Evolutionary conservation across 306 rosid genomes (phyloP).

Genomic region (Nissolia schottii): DNA sequence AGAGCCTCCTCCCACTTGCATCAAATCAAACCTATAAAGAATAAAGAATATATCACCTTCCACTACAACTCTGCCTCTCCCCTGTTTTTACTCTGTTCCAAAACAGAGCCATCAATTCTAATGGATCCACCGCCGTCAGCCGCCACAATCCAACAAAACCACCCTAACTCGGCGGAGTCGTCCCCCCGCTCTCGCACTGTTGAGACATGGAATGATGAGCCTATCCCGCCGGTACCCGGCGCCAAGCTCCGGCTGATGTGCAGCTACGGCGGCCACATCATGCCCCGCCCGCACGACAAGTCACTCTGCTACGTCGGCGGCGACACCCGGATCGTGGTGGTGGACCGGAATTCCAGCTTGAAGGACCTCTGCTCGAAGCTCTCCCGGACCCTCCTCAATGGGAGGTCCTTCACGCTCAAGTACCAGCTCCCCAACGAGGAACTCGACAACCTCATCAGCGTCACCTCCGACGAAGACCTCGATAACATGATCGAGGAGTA

Average conservation of each 20-base stretch:
- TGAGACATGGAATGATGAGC: constrained; percentile 53
- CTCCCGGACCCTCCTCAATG: constrained; percentile 62
- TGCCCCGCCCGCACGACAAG: constrained; percentile 94
- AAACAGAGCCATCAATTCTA: not conserved
- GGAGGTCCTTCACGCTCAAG: constrained; percentile 75
- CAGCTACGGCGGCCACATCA: constrained; percentile 95
- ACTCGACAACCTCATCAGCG: constrained; percentile 70
- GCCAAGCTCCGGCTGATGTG: constrained; percentile 91
- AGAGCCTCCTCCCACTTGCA: not conserved
- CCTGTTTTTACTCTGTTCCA: constrained; percentile 11
- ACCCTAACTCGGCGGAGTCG: constrained; percentile 54
- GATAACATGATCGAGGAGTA: constrained; percentile 94
- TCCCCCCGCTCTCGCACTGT: constrained; percentile 58
- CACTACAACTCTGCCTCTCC: constrained; percentile 22
- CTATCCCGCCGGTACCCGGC: constrained; percentile 54
- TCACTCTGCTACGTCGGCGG: constrained; percentile 91
- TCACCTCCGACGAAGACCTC: constrained; percentile 79
- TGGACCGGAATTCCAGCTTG: constrained; percentile 59
- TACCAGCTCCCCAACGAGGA: constrained; percentile 88
- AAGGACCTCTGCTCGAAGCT: constrained; percentile 62
- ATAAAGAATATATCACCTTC: constrained; percentile 8
- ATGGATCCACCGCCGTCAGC: constrained; percentile 30
- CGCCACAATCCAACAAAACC: constrained; percentile 23
- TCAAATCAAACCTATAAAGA: constrained; percentile 4
- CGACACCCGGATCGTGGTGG: constrained; percentile 78